phyloP scores from a whole-genome alignment of 306 rosid species.

The Potentilla sterilis region DNA sequence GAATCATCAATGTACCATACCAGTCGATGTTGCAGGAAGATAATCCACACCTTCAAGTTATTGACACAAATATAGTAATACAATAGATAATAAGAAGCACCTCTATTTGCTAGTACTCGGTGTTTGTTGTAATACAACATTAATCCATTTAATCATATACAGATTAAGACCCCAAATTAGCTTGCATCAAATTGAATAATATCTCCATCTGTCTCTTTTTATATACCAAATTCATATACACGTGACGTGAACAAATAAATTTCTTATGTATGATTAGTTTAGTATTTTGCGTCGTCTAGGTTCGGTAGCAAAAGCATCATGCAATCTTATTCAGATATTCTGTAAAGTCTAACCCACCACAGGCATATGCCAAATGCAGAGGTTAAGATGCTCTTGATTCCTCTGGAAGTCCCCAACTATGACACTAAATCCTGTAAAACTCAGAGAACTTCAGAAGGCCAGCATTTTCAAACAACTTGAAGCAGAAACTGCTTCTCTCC shows the following conservation, averaged over 20 bases:
- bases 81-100: background rate
- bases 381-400: background rate
- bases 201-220: background rate
- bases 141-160: too few species aligned
- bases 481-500: background rate
- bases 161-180: background rate
- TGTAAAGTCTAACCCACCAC: background rate
- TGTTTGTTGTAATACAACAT: background rate
- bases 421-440: background rate
- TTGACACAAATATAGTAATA: background rate
- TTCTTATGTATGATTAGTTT: background rate
- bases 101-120: background rate
- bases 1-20: background rate
- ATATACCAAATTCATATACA: background rate
- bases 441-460: background rate
- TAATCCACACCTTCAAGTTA: background rate
- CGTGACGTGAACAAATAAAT: background rate
- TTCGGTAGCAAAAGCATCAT: background rate
- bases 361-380: slow-evolving; percentile 6
- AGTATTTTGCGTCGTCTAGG: background rate
- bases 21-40: background rate
- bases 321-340: background rate
- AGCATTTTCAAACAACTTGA: background rate
- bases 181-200: background rate
- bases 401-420: background rate